Conservation (phyloP, 345 rosid genomes). For the Linum usitatissimum region DNA sequence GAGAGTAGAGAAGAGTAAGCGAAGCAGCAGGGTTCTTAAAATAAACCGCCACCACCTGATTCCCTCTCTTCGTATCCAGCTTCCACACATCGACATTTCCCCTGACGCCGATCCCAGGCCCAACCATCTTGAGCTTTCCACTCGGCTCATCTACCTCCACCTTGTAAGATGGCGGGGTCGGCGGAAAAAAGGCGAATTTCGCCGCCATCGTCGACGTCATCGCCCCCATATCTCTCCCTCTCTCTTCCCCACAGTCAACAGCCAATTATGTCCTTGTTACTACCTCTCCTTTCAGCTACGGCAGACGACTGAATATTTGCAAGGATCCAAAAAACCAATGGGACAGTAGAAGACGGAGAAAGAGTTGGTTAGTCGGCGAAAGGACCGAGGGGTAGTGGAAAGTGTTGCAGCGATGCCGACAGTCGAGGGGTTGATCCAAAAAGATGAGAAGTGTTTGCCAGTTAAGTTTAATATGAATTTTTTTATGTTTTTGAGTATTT, state of each 20-base stretch:
- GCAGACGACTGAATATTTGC: not conserved
- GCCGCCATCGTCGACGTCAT: conserved; percentile 28
- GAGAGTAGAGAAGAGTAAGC: conserved; percentile 69
- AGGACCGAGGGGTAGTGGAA: conserved; percentile 6
- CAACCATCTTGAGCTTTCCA: conserved; percentile 49
- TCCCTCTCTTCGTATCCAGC: conserved; percentile 70
- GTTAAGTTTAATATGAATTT: not conserved
- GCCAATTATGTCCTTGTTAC: not conserved
- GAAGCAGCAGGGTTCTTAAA: conserved; percentile 67
- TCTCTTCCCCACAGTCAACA: not conserved
- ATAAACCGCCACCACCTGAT: conserved; percentile 68
- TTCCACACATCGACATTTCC: conserved; percentile 58
- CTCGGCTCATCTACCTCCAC: conserved; percentile 33
- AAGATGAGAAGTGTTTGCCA: not conserved
- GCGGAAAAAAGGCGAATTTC: conserved; percentile 25
- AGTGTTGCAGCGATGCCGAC: not conserved
- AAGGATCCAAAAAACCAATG: not conserved
- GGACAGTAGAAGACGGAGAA: not conserved
- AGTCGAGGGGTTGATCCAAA: not conserved
- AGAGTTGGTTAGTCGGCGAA: conserved; percentile 15
- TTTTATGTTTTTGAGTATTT: not conserved
- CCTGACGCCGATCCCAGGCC: conserved; percentile 29
- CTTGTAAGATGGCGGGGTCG: conserved; percentile 24
- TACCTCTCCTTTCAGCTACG: not conserved
- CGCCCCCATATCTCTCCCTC: conserved; percentile 14